Evolutionary conservation across 768 basidiomycete genomes (phyloP).

Genomic region (Rhizopogon sp.): DNA sequence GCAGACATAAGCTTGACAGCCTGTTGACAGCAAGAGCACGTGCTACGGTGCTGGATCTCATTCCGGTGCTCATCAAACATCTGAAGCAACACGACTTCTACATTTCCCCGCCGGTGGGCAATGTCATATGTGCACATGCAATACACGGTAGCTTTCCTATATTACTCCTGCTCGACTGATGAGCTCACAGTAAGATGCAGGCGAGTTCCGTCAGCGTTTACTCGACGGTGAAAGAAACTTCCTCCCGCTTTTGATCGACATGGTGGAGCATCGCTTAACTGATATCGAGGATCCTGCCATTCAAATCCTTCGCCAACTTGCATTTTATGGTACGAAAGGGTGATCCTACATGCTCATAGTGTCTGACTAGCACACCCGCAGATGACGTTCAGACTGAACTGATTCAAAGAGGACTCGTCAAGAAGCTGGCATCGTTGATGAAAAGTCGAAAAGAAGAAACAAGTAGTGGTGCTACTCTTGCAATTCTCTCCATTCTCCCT

Average conservation of each 20-base stretch:
- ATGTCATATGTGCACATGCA: conserved; percentile 1
- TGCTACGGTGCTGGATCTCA: not conserved
- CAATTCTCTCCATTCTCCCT: not conserved
- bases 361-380: not conserved
- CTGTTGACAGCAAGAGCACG: not conserved
- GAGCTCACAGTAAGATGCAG: not conserved
- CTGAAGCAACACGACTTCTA: conserved; percentile 3
- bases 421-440: not conserved
- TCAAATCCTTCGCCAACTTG: conserved; percentile 1
- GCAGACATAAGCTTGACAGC: not conserved
- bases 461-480: not conserved
- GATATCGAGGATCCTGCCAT: conserved; percentile 5
- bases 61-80: not conserved
- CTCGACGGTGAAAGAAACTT: not conserved
- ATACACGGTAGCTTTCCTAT: not conserved
- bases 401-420: not conserved
- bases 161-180: not conserved
- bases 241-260: not conserved
- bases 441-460: not conserved
- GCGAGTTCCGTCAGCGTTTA: not conserved
- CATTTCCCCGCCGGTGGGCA: conserved; percentile 1
- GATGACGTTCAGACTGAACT: not conserved
- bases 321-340: not conserved
- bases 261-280: conserved; percentile 3
- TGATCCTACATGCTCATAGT: not conserved